Evolutionary conservation across 352 stramenopile genomes (phyloP).

Genomic region (Blastocystis sp.): DNA sequence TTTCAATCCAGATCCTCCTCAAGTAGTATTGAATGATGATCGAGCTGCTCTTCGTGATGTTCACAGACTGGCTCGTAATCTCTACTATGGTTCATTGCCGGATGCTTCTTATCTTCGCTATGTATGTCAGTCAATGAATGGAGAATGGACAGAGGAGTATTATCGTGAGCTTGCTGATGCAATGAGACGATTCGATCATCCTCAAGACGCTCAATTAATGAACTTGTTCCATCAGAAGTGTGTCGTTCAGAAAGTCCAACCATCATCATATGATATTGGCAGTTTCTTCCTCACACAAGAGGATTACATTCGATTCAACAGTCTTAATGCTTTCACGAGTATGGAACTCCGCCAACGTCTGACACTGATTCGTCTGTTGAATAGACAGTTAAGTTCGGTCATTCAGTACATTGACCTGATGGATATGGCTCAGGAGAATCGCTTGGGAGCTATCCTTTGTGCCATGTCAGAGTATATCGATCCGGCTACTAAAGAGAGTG

Average conservation of each 20-base stretch:
- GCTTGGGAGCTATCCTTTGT: conserved; percentile 48
- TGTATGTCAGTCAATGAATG: not conserved
- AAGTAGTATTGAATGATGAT: not conserved
- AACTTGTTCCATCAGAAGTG: conserved; percentile 51
- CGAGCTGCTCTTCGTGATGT: conserved; percentile 33
- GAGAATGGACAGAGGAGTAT: not conserved
- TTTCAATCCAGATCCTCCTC: not conserved
- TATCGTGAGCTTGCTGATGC: not conserved
- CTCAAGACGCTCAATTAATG: conserved; percentile 53
- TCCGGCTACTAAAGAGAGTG: conserved; percentile 50
- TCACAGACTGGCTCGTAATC: conserved; percentile 37
- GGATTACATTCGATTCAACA: conserved; percentile 40
- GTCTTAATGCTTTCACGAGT: not conserved
- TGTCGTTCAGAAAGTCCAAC: conserved; percentile 1
- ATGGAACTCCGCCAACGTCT: conserved; percentile 30
- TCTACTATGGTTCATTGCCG: conserved; percentile 58
- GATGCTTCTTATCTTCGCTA: conserved; percentile 21
- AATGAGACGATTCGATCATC: conserved; percentile 22
- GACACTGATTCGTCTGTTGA: conserved; percentile 46
- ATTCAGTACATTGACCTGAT: conserved; percentile 63
- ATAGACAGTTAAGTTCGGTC: conserved; percentile 2
- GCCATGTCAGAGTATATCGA: conserved; percentile 52
- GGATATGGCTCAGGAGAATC: conserved; percentile 61
- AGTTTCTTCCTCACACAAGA: conserved; percentile 59
- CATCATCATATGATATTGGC: conserved; percentile 4